Evolutionary conservation across 2,329 filamentous ascomycete genomes (phyloP).

Genomic region (Anisogramma anomala): DNA sequence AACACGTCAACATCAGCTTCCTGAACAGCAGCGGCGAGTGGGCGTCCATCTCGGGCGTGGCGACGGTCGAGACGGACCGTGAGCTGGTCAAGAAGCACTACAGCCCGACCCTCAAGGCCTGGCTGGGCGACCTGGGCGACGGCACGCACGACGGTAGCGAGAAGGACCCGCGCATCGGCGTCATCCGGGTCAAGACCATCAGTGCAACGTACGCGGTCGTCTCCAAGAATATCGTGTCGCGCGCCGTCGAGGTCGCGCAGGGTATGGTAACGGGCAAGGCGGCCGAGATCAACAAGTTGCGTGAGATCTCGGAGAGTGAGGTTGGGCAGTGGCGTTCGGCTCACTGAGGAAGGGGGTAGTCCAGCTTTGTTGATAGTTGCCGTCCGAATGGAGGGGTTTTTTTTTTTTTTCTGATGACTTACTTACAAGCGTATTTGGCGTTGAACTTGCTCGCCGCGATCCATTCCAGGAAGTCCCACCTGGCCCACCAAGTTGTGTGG

Average conservation of each 20-base stretch:
- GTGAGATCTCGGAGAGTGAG: slow-evolving; percentile 59
- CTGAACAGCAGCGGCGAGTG: slow-evolving; percentile 66
- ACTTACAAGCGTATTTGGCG: neutral
- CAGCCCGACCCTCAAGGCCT: slow-evolving; percentile 61
- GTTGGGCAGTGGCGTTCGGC: slow-evolving; percentile 46
- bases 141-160: slow-evolving; percentile 72
- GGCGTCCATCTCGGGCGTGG: slow-evolving; percentile 72
- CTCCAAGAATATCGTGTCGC: slow-evolving; percentile 50
- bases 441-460: no score
- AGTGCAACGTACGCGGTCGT: slow-evolving; percentile 62
- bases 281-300: slow-evolving; percentile 62
- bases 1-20: slow-evolving; percentile 73
- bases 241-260: slow-evolving; percentile 61
- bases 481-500: no score
- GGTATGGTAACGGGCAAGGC: slow-evolving; percentile 61
- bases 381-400: neutral
- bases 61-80: slow-evolving; percentile 58
- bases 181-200: slow-evolving; percentile 65
- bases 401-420: neutral
- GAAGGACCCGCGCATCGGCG: slow-evolving; percentile 67
- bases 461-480: no score
- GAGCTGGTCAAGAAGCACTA: slow-evolving; percentile 64
- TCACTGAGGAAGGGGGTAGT: slow-evolving; percentile 17
- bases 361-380: no score
- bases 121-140: slow-evolving; percentile 77